Evolutionary conservation across 176 grass and related monocot species (phyloP).

Genomic region (Otatea glauca): DNA sequence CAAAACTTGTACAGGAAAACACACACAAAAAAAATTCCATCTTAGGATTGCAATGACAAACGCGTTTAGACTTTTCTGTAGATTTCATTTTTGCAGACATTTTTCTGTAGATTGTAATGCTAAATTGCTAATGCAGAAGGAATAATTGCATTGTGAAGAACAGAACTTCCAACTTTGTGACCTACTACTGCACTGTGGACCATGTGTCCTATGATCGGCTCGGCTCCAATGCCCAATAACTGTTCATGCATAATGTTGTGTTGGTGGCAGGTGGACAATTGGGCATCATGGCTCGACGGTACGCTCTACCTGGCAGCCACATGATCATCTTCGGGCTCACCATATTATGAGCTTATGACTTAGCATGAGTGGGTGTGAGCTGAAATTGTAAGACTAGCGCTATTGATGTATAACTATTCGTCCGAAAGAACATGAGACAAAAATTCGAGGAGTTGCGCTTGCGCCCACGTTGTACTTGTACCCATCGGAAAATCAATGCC

Average conservation of each 20-base stretch:
- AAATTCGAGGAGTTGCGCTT: not conserved
- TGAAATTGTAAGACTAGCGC: not conserved
- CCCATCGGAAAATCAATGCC: not conserved
- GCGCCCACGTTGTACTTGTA: conserved; percentile 25
- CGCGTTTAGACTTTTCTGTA: too few relatives aligned
- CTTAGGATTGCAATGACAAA: not conserved
- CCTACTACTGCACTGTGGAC: not conserved
- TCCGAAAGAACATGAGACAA: not conserved
- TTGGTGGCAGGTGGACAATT: not conserved
- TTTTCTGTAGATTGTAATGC: not conserved
- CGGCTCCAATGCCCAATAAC: not conserved
- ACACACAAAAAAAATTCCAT: not conserved
- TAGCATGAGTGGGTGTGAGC: not conserved
- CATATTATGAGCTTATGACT: not conserved
- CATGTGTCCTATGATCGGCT: not conserved
- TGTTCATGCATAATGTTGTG: not conserved
- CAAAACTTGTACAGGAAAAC: not conserved
- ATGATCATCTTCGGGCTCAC: not conserved
- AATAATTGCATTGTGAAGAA: not conserved
- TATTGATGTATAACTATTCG: not conserved
- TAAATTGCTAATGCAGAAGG: not conserved
- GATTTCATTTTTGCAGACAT: not conserved
- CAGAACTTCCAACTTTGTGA: not conserved
- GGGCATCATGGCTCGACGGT: not conserved
- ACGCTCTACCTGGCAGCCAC: not conserved